Percentiles rank a stretch among this genome's conserved stretches.
phyloP scores from a whole-genome alignment of 2,329 filamentous ascomycete species.

The Exophiala dermatitidis region DNA sequence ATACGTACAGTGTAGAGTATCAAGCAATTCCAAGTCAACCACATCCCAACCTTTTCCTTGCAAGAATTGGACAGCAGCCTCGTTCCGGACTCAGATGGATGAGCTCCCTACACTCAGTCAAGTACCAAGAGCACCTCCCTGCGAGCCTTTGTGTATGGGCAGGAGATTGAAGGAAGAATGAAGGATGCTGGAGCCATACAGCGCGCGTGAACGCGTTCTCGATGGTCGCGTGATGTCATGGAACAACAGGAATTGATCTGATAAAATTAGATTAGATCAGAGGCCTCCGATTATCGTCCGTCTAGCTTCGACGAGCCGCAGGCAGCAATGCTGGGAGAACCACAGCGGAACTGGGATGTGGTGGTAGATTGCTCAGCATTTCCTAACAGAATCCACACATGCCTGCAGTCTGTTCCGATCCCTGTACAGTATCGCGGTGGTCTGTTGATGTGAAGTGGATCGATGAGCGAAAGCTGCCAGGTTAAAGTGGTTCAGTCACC shows the following conservation, averaged over 20 bases:
- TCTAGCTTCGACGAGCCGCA: constrained; percentile 1
- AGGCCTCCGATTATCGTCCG: not conserved
- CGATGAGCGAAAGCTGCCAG: constrained; percentile 1
- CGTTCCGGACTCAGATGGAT: too few relatives aligned
- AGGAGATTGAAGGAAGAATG: not conserved
- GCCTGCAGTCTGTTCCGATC: not conserved
- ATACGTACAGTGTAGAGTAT: too few relatives aligned
- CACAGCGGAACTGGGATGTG: not conserved
- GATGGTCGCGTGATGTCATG: not conserved
- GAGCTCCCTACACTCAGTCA: too few relatives aligned
- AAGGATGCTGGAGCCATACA: not conserved
- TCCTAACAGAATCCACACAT: constrained; percentile 10
- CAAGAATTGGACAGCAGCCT: too few relatives aligned
- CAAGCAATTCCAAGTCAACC: too few relatives aligned
- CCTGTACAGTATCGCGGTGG: constrained; percentile 3
- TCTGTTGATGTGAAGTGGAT: constrained; percentile 14
- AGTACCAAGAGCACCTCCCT: too few relatives aligned
- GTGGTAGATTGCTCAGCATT: constrained; percentile 8
- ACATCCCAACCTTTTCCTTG: too few relatives aligned
- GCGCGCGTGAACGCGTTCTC: not conserved
- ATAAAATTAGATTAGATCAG: constrained; percentile 2
- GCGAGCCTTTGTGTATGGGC: too few relatives aligned
- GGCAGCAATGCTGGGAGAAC: constrained; percentile 2
- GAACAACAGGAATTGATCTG: not conserved
- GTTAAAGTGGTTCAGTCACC: constrained; percentile 1